Evolutionary conservation across 495 filamentous ascomycete species (phyloP).

Genomic region (Talaromyces adpressus): DNA sequence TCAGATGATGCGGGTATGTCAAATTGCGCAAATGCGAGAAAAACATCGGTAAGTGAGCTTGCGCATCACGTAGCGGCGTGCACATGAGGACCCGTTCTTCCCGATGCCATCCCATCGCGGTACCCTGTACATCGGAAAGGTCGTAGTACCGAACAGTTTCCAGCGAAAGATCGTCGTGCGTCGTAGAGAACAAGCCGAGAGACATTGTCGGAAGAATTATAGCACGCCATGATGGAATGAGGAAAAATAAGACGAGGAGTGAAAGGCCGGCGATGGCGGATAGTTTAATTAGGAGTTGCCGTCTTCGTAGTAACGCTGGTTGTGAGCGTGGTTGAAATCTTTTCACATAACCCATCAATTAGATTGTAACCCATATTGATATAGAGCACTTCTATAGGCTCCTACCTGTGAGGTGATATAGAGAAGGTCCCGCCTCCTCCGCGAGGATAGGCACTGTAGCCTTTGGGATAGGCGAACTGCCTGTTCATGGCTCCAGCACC

Average conservation of each 20-base stretch:
- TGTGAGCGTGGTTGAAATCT: slow-evolving; percentile 88
- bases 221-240: slow-evolving; percentile 61
- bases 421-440: slow-evolving; percentile 60
- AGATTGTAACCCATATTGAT: slow-evolving; percentile 3
- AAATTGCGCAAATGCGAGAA: slow-evolving; percentile 93
- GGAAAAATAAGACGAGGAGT: slow-evolving; percentile 60
- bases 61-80: slow-evolving; percentile 88
- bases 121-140: slow-evolving; percentile 81
- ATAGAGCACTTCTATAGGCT: not conserved
- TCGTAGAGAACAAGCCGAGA: slow-evolving; percentile 60
- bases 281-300: slow-evolving; percentile 65
- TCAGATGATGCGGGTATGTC: slow-evolving; percentile 93
- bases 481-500: slow-evolving; percentile 41
- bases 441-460: slow-evolving; percentile 59
- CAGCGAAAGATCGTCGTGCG: slow-evolving; percentile 62
- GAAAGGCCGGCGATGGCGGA: slow-evolving; percentile 41
- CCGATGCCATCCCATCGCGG: slow-evolving; percentile 84
- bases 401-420: slow-evolving; percentile 83
- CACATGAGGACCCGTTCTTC: slow-evolving; percentile 95
- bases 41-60: slow-evolving; percentile 94
- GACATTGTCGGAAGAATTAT: slow-evolving; percentile 55
- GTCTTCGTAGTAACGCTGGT: slow-evolving; percentile 64
- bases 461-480: slow-evolving; percentile 68
- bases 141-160: slow-evolving; percentile 97
- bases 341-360: slow-evolving; percentile 9